Evolutionary conservation across 2,329 filamentous ascomycete genomes (phyloP).

Genomic region (Talaromyces sp.): DNA sequence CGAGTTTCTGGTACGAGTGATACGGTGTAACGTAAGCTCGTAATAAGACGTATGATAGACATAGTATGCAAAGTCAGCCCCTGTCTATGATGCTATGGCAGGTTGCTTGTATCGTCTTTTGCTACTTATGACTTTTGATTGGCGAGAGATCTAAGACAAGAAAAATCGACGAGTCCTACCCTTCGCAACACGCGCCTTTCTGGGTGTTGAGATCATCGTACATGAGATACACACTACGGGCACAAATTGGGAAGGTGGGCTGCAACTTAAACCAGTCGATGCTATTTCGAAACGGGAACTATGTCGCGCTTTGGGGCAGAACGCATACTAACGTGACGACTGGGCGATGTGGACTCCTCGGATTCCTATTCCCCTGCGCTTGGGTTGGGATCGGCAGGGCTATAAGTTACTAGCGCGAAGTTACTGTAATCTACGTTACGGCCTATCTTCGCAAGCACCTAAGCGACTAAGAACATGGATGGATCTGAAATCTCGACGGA

Average conservation of each 20-base stretch:
- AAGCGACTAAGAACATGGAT: neutral
- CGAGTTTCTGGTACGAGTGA: neutral
- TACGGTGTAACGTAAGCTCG: neutral
- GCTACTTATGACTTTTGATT: neutral
- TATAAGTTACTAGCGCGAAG: neutral
- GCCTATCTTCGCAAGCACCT: neutral
- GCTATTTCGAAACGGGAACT: neutral
- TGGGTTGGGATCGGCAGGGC: conserved; percentile 2
- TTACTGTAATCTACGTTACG: neutral
- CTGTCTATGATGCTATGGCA: neutral
- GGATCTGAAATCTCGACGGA: neutral
- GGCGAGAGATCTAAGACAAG: neutral
- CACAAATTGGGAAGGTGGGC: neutral
- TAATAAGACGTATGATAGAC: neutral
- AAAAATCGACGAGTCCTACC: neutral
- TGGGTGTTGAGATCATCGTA: neutral
- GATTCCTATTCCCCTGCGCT: neutral
- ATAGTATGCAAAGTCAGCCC: neutral
- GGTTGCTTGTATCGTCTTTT: neutral
- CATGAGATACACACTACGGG: neutral
- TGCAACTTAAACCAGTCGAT: neutral
- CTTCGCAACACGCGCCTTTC: neutral
- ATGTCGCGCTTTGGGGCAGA: neutral
- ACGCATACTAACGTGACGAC: neutral
- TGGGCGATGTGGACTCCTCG: neutral